Evolutionary conservation across 345 rosid species (phyloP).

Genomic region (Anacardium occidentale): DNA sequence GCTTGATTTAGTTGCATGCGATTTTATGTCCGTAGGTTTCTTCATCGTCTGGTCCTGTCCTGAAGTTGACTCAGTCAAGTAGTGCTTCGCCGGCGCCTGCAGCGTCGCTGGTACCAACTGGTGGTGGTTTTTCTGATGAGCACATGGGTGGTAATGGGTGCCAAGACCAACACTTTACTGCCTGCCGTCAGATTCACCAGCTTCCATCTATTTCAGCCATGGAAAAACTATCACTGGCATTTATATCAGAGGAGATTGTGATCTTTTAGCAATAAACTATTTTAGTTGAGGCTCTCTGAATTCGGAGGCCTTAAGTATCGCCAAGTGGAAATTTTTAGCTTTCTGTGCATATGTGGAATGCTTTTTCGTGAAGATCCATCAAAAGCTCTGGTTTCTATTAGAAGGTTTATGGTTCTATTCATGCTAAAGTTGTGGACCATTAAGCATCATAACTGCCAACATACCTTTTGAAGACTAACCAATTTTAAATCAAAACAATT

Average conservation of each 20-base stretch:
- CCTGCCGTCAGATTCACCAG: constrained; percentile 5
- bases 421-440: not conserved
- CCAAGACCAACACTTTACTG: constrained; percentile 10
- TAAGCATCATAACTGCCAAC: not conserved
- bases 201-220: not conserved
- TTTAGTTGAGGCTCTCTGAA: not conserved
- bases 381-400: not conserved
- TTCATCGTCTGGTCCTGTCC: too few relatives aligned
- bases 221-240: not conserved
- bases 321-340: not conserved
- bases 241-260: not conserved
- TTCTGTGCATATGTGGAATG: not conserved
- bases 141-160: not conserved
- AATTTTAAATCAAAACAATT: not conserved
- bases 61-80: too few relatives aligned
- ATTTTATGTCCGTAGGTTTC: too few relatives aligned
- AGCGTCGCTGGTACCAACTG: constrained; percentile 18
- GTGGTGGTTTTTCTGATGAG: not conserved
- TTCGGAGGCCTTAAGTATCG: too few relatives aligned
- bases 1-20: too few relatives aligned
- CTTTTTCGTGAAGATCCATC: not conserved
- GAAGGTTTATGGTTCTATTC: not conserved
- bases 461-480: not conserved
- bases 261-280: not conserved
- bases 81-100: constrained; percentile 15